phyloP scores from a whole-genome alignment of 2,329 filamentous ascomycete genomes.

The Pestalotiopsis sp. region DNA sequence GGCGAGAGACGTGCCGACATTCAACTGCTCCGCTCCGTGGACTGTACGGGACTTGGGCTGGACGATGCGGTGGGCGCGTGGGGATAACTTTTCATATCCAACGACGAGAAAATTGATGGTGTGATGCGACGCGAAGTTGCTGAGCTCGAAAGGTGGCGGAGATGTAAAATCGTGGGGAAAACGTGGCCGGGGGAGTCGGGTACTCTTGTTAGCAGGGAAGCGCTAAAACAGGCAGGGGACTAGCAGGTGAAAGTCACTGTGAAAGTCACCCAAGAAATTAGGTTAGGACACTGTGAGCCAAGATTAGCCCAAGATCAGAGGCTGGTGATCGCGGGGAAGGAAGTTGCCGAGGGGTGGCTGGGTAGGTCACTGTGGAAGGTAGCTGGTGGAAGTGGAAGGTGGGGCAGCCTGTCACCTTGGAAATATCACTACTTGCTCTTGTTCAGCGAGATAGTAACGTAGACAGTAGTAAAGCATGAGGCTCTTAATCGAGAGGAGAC shows the following conservation, averaged over 20 bases:
- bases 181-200: not conserved
- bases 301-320: no score
- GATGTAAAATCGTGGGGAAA: not conserved
- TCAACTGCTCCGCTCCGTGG: not conserved
- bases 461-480: no score
- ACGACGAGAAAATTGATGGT: not conserved
- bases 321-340: no score
- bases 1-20: no score
- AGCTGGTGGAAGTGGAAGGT: no score
- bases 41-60: not conserved
- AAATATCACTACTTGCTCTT: no score
- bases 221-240: not conserved
- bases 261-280: not conserved
- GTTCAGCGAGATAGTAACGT: no score
- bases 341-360: no score
- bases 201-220: not conserved
- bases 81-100: not conserved
- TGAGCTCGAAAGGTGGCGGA: not conserved
- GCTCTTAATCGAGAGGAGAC: no score
- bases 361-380: no score
- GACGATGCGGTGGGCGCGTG: not conserved
- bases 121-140: not conserved
- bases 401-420: no score
- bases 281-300: no score
- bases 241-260: not conserved